These are phyloP conservation scores for Mucor lusitanicus DNA, from an alignment of 371 early-diverging fungal genomes.

Conservation along the genomic window DNA sequence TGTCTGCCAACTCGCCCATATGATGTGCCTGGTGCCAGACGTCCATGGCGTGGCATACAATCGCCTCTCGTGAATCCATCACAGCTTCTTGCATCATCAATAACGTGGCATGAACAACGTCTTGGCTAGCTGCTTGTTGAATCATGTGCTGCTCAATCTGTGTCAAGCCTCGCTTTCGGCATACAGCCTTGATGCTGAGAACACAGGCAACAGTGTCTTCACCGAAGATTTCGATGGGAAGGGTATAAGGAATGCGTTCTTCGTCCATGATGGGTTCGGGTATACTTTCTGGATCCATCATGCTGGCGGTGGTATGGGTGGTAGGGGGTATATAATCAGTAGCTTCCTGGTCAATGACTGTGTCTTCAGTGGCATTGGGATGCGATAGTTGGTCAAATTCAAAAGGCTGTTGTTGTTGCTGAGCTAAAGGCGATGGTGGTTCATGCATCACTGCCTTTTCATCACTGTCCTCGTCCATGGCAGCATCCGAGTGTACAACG, in stretches of 20 bases:
- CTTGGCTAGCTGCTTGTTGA: conserved; percentile 2
- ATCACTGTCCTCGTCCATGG: background rate
- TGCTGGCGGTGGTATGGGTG: background rate
- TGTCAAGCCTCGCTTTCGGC: conserved; percentile 52
- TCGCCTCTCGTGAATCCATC: conserved; percentile 68
- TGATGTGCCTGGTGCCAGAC: conserved; percentile 54
- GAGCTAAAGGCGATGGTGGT: background rate
- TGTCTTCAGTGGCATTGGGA: background rate
- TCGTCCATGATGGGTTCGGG: conserved; percentile 59
- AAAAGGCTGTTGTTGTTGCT: background rate
- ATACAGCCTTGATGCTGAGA: conserved; percentile 53
- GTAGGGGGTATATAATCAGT: conserved; percentile 2
- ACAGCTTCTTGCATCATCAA: conserved; percentile 61
- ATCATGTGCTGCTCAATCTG: conserved; percentile 36
- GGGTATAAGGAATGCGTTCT: conserved; percentile 46
- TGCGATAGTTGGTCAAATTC: background rate
- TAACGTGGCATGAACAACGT: conserved; percentile 58
- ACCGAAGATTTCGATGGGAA: conserved; percentile 57
- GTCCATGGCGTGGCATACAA: conserved; percentile 47
- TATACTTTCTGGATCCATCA: conserved; percentile 33
- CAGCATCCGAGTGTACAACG: conserved; percentile 7
- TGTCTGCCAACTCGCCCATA: conserved; percentile 38
- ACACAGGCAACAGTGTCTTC: conserved; percentile 48
- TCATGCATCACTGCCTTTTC: background rate
- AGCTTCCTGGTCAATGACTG: no score